Percentiles rank a stretch among this genome's conserved stretches.
Evolutionary conservation across 2,329 filamentous ascomycete genomes (phyloP).

Genomic region (Epichloe glyceriae): DNA sequence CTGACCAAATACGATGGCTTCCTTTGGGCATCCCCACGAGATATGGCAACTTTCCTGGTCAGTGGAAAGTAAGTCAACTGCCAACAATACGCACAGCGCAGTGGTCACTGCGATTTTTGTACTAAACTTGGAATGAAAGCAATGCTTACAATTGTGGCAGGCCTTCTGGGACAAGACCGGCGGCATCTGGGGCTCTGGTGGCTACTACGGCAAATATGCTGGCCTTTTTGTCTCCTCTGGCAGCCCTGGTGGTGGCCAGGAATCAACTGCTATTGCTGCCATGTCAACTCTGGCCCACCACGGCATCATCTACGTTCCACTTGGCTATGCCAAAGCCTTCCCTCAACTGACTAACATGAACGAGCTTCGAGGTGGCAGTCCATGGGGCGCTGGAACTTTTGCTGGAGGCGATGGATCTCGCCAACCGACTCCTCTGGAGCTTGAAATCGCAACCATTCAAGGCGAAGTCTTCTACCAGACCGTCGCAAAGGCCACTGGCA

Average conservation of each 20-base stretch:
- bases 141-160: constrained; percentile 11
- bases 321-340: constrained; percentile 81
- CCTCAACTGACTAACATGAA: constrained; percentile 52
- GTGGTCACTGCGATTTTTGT: no score
- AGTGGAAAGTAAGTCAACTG: constrained; percentile 56
- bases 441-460: constrained; percentile 68
- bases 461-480: constrained; percentile 74
- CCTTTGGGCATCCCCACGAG: constrained; percentile 92
- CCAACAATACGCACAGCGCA: not conserved
- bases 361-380: constrained; percentile 74
- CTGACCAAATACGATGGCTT: constrained; percentile 75
- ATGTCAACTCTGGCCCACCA: constrained; percentile 86
- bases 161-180: constrained; percentile 85
- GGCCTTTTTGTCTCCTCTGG: constrained; percentile 87
- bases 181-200: constrained; percentile 66
- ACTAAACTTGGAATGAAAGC: not conserved
- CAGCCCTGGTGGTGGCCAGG: constrained; percentile 78
- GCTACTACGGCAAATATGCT: constrained; percentile 76
- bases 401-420: constrained; percentile 67
- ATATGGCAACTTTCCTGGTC: constrained; percentile 92
- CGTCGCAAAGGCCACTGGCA: constrained; percentile 58
- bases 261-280: constrained; percentile 67
- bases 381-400: constrained; percentile 94
- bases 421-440: constrained; percentile 62
- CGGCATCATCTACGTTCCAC: constrained; percentile 90